Evolutionary conservation across 2,329 filamentous ascomycete species (phyloP).

Genomic region (Pseudogymnoascus sp.): DNA sequence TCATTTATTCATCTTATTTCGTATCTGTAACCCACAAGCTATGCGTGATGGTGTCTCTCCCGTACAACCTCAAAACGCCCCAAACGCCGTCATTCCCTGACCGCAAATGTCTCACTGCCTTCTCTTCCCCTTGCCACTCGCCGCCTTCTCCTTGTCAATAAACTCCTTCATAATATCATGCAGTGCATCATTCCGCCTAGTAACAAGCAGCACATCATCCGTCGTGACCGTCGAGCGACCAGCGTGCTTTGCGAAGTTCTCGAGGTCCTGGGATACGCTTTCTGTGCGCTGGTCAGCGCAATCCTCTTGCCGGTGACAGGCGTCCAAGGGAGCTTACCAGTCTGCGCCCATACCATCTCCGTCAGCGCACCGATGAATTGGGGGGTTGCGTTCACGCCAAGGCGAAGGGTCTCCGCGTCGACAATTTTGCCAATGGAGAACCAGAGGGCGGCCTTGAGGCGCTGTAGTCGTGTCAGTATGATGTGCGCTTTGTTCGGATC

Average conservation of each 20-base stretch:
- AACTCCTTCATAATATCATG: constrained; percentile 66
- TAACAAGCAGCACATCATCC: constrained; percentile 81
- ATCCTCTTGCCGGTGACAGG: background rate
- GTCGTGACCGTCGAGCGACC: constrained; percentile 72
- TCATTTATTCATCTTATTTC: background rate
- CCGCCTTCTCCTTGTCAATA: constrained; percentile 53
- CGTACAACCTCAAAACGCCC: background rate
- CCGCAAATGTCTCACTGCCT: background rate
- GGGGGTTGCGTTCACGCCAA: constrained; percentile 78
- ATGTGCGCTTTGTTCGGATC: background rate
- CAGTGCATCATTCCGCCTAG: constrained; percentile 78
- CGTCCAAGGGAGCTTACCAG: constrained; percentile 48
- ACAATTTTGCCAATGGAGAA: constrained; percentile 78
- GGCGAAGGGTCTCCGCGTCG: constrained; percentile 69
- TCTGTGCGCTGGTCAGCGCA: constrained; percentile 32
- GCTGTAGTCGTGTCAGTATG: constrained; percentile 39
- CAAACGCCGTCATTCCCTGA: background rate
- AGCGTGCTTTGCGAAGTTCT: constrained; percentile 67
- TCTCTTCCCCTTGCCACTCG: constrained; percentile 24
- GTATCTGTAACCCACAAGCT: background rate
- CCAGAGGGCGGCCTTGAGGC: constrained; percentile 80
- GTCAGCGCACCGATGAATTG: constrained; percentile 83
- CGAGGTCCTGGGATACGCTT: constrained; percentile 52
- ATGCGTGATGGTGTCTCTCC: background rate
- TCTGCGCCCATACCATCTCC: constrained; percentile 80